These are phyloP conservation scores for Sordariomycetes sp. DNA, from an alignment of 2,329 filamentous ascomycete genomes.

Conservation along the genomic window DNA sequence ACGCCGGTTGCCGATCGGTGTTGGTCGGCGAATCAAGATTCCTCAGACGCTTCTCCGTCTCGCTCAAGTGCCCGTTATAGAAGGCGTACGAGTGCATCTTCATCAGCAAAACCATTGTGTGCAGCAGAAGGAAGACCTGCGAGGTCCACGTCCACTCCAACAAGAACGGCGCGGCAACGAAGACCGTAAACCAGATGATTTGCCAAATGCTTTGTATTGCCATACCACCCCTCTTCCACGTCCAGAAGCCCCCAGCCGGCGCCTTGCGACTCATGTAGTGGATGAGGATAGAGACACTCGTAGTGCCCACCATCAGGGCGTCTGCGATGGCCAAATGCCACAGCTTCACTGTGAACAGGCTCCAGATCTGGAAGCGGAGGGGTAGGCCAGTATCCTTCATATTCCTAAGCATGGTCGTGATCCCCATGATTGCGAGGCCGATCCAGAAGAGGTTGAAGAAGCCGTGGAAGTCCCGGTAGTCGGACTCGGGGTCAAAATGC, in stretches of 20 bases:
- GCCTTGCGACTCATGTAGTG: conserved; percentile 56
- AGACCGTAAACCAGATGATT: conserved; percentile 66
- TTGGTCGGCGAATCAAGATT: conserved; percentile 69
- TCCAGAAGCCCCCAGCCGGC: conserved; percentile 42
- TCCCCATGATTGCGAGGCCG: conserved; percentile 89
- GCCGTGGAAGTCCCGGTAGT: conserved; percentile 89
- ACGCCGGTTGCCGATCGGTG: conserved; percentile 55
- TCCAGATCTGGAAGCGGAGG: conserved; percentile 79
- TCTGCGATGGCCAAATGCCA: conserved; percentile 81
- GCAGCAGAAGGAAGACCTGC: conserved; percentile 88
- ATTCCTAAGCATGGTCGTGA: conserved; percentile 88
- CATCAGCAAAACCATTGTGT: conserved; percentile 89
- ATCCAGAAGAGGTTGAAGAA: conserved; percentile 99
- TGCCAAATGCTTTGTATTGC: conserved; percentile 78
- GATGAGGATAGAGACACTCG: conserved; percentile 61
- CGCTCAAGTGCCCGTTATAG: conserved; percentile 91
- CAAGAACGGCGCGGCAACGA: conserved; percentile 78
- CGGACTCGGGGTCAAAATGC: conserved; percentile 87
- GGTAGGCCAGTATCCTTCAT: conserved; percentile 89
- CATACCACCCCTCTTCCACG: conserved; percentile 73
- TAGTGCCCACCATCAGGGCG: conserved; percentile 73
- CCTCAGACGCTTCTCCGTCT: conserved; percentile 72
- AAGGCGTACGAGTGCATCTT: conserved; percentile 99
- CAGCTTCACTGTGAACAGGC: conserved; percentile 77
- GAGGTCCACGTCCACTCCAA: conserved; percentile 94